Evolutionary conservation across 2,329 filamentous ascomycete genomes (phyloP).

Genomic region (Orbilia ellipsospora): DNA sequence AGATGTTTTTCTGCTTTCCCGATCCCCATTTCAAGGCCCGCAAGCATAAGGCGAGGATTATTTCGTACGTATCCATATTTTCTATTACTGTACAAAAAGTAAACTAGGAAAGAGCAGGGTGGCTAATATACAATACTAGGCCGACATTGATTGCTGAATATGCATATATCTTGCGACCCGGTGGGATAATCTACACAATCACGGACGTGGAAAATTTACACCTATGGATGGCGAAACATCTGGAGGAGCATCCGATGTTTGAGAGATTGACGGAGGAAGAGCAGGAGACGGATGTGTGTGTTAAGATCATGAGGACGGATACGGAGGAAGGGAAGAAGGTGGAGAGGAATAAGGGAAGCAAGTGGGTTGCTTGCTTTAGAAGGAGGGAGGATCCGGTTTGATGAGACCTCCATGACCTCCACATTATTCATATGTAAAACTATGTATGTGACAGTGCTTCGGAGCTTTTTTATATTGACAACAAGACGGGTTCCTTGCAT

Average conservation of each 20-base stretch:
- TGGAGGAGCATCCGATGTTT: slow-evolving; percentile 81
- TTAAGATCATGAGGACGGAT: slow-evolving; percentile 79
- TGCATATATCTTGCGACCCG: slow-evolving; percentile 83
- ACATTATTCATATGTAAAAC: not conserved
- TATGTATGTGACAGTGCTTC: too few species aligned
- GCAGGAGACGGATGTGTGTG: slow-evolving; percentile 75
- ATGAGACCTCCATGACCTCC: slow-evolving; percentile 62
- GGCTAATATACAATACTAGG: slow-evolving; percentile 32
- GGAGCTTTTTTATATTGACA: too few species aligned
- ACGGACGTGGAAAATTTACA: slow-evolving; percentile 96
- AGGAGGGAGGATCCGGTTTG: slow-evolving; percentile 82
- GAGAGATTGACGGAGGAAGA: slow-evolving; percentile 77
- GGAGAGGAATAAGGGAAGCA: slow-evolving; percentile 85
- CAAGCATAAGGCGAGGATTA: slow-evolving; percentile 96
- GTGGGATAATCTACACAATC: slow-evolving; percentile 92
- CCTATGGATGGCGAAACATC: slow-evolving; percentile 89
- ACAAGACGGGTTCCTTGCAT: too few species aligned
- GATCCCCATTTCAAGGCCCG: slow-evolving; percentile 97
- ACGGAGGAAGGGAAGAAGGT: slow-evolving; percentile 99
- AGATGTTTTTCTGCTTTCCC: slow-evolving; percentile 98
- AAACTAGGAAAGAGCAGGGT: not conserved
- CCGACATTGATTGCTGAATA: slow-evolving; percentile 91
- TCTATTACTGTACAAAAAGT: not conserved
- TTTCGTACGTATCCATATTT: slow-evolving; percentile 67
- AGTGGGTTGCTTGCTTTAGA: slow-evolving; percentile 89